These are phyloP conservation scores for Fomitopsis pulvina DNA, from an alignment of 768 basidiomycete genomes.

Conservation along the genomic window DNA sequence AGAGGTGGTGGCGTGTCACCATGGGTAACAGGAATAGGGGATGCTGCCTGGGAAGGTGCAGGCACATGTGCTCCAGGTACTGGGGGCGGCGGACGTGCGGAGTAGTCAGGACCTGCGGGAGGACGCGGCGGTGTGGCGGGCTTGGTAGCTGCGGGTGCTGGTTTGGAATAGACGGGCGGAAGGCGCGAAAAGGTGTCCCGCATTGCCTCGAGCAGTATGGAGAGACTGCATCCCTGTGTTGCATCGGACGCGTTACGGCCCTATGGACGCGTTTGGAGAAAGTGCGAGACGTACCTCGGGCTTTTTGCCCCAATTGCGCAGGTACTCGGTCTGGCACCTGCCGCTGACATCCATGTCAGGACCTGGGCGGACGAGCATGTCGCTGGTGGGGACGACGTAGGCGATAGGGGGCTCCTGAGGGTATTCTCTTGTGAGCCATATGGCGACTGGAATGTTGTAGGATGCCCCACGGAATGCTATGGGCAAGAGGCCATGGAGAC, in stretches of 20 bases:
- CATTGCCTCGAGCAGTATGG: conserved; percentile 67
- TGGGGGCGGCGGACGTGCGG: conserved; percentile 23
- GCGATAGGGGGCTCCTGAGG: conserved; percentile 76
- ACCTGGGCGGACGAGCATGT: conserved; percentile 82
- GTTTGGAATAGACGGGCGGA: conserved; percentile 89
- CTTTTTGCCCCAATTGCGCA: conserved; percentile 75
- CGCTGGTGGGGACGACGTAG: conserved; percentile 87
- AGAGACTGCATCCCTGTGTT: conserved; percentile 69
- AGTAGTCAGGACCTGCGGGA: conserved; percentile 15
- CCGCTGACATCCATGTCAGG: conserved; percentile 78
- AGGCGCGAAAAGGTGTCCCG: conserved; percentile 76
- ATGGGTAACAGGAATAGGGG: neutral
- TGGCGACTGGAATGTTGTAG: conserved; percentile 90
- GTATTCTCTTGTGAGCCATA: conserved; percentile 86
- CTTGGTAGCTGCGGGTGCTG: conserved; percentile 23
- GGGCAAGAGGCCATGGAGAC: conserved; percentile 85
- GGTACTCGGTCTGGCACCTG: conserved; percentile 59
- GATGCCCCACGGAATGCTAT: conserved; percentile 68
- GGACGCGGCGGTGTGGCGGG: conserved; percentile 8
- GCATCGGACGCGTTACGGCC: conserved; percentile 9
- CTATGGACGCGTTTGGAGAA: conserved; percentile 10
- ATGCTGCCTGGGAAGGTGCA: conserved; percentile 1
- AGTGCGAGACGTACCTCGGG: conserved; percentile 57
- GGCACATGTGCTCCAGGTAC: conserved; percentile 13
- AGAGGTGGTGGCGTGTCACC: conserved; percentile 29